Conservation (phyloP, 257 asterid genomes). For the Jacaranda mimosifolia region DNA sequence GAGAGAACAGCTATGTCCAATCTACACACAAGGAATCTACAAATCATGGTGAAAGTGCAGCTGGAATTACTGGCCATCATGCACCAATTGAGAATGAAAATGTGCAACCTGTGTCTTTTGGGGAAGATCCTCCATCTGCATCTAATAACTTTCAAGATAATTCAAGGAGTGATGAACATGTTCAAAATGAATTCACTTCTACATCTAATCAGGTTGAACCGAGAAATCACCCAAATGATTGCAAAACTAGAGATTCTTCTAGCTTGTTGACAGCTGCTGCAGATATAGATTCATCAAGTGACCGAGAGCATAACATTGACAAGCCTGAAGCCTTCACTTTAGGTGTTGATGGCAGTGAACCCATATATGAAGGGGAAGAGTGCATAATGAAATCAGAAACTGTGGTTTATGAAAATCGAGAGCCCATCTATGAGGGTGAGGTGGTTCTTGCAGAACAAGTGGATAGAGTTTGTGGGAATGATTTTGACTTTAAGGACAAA, state of each 20-base stretch:
- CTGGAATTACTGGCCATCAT: conserved; percentile 20
- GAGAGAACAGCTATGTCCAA: conserved; percentile 23
- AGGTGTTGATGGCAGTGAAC: conserved; percentile 53
- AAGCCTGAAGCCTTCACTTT: conserved; percentile 43
- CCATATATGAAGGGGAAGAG: conserved; percentile 82
- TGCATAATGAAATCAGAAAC: conserved; percentile 57
- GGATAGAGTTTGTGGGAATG: conserved; percentile 41
- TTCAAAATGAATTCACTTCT: conserved; percentile 32
- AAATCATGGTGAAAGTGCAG: conserved; percentile 19
- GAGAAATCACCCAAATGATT: conserved; percentile 39
- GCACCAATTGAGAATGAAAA: conserved; percentile 32
- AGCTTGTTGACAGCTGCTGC: conserved; percentile 34
- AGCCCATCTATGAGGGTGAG: conserved; percentile 84
- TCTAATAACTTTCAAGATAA: conserved; percentile 34
- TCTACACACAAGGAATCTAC: conserved; percentile 32
- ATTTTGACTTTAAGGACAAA: conserved; percentile 38
- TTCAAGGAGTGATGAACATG: conserved; percentile 34
- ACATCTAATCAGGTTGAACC: conserved; percentile 36
- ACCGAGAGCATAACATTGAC: conserved; percentile 27
- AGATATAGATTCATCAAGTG: conserved; percentile 43
- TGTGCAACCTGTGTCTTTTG: conserved; percentile 34
- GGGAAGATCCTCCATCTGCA: conserved; percentile 32
- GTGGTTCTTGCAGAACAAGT: conserved; percentile 69
- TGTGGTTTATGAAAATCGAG: conserved; percentile 49
- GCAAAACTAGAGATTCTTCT: conserved; percentile 39